Evolutionary conservation across 352 stramenopile species (phyloP), one percentile per base, ranked within the genome.

Genomic region (Phytophthora hybrid): DNA sequence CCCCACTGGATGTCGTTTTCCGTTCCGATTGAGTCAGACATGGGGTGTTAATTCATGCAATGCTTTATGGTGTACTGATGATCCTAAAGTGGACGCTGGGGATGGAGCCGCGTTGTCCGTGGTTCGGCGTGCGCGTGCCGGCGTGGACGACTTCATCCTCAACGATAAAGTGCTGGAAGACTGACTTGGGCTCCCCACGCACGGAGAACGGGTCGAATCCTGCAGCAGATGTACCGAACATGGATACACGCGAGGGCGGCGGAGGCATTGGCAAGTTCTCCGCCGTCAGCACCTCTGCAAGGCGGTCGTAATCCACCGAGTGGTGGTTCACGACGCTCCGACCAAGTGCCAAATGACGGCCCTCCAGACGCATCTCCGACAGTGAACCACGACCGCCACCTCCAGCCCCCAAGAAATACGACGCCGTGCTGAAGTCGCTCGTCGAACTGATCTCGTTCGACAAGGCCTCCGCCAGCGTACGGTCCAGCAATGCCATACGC

Each of bases 241-340:
- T 90, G 34, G 80, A 84, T 52, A 92, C 84, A 72, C 84, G 84
- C 46, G 82, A 79, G 11, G 84, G 84, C 2, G 84, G 80, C 11
- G 80, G 80, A 5, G 80, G 80, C 69, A 87, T 74, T 19, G 80
- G 77, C 39, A 85, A 54, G 7, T 83, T 83, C 55, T 84, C 77
- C 10, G 71, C 66, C 0, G 67, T 69, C 2, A 87, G 67, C n/a
- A 67, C 67, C 41, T 87, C 77, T 1, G 76, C 74, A 9, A 87
- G 63, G 10, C 77, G 80, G 49, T 87, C 80, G 60, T 87, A 87
- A 65, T 84, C 77, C 23, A 92, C 84, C 19, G 82, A 88, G 62
- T 90, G 82, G 63, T 92, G 84, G 69, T 90, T 92, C 18, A 92
- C 81, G 21, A 92, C 82, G 44, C 77, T 90, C 19, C 84, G 79